Evolutionary conservation across 2,329 filamentous ascomycete species (phyloP), one percentile per base, ranked within the genome.

Genomic region (Elsinoe arachidis): DNA sequence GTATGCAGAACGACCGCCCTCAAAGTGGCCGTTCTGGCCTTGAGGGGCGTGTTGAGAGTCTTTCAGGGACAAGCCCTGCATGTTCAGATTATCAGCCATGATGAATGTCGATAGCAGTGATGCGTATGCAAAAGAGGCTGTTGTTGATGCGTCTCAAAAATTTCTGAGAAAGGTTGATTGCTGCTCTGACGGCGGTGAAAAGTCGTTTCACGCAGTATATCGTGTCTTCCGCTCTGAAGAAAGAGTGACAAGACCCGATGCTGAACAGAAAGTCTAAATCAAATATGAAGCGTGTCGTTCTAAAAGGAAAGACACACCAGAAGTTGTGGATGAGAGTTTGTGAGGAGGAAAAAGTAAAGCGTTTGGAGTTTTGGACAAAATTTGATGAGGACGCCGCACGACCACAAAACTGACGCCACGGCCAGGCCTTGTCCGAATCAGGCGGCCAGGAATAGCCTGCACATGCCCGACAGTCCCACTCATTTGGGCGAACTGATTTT

Each of bases 61-160:
- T 70, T 81, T 83, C 63, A 92, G 78, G 74, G 76, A 85, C 68
- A 92, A 78, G 70, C 84, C 83, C 71, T 80, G 81, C 82, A 92
- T 90, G 78, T 90, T 89, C 68, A 93, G 81, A 78, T 91, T 85
- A 69, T 89, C 86, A 72, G 87, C 87, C 87, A 90, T 90, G 61
- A 54, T 67, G 57, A 57, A 51, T 38, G 38, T 57, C 23, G 54
- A 33, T 54, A 43, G 21, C 19, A 35, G 23, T 26, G 44, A 49
- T 44, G 33, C 12, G 49, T 53, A 39, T 23, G 5, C n/a, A 39
- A 34, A 53, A 38, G 33, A 14, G 5, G 10, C n/a, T 53, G 34
- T 35, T 53, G 47, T 44, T 52, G 53, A 39, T 43, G 53, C 44
- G 11, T 53, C 49, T 15, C 38, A 17, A 39, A 35, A 53, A 15